These are phyloP conservation scores for Oryza coarctata DNA, from an alignment of 176 grass and related monocot genomes.

Conservation along the genomic window DNA sequence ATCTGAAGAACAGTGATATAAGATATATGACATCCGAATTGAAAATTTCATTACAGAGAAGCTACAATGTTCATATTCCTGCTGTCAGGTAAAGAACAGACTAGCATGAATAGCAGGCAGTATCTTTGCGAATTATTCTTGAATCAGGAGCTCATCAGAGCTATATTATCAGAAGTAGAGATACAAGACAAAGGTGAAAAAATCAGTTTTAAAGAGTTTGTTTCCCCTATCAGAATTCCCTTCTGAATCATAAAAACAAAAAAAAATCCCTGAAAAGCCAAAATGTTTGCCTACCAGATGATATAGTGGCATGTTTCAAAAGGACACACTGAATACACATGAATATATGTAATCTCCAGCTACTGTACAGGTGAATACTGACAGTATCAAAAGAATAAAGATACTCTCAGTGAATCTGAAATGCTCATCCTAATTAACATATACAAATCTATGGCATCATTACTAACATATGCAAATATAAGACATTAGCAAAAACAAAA, in stretches of 20 bases:
- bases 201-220: not conserved
- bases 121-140: slow-evolving; percentile 1
- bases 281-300: not conserved
- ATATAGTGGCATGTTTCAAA: not conserved
- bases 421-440: slow-evolving; percentile 5
- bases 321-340: not conserved
- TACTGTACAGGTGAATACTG: not conserved
- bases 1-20: slow-evolving; percentile 28
- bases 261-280: not conserved
- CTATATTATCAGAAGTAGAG: not conserved
- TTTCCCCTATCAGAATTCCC: not conserved
- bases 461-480: not conserved
- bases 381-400: slow-evolving; percentile 11
- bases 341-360: not conserved
- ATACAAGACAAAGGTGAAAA: not conserved
- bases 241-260: slow-evolving; percentile 2
- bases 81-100: slow-evolving; percentile 12
- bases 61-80: not conserved
- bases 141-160: not conserved
- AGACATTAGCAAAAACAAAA: slow-evolving; percentile 20
- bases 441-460: not conserved
- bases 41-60: not conserved
- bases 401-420: slow-evolving; percentile 1
- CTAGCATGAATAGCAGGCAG: not conserved
- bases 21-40: not conserved